These are phyloP conservation scores for Chlorophyllum brunneum DNA, from an alignment of 768 basidiomycete genomes.

Conservation along the genomic window DNA sequence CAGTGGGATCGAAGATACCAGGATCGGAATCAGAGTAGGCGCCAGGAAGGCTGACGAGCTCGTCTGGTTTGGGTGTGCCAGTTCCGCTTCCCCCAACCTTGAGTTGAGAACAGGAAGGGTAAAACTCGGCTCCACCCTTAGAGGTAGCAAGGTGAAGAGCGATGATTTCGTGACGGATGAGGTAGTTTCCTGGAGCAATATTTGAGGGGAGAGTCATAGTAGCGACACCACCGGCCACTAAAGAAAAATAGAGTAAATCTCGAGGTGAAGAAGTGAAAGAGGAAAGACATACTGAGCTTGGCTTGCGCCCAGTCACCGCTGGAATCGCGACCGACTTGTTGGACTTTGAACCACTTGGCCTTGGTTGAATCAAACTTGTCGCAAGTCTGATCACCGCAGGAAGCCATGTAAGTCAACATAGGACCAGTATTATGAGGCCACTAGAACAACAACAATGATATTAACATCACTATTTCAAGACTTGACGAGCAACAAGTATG, in stretches of 20 bases:
- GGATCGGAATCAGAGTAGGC: constrained; percentile 69
- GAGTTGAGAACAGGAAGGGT: constrained; percentile 66
- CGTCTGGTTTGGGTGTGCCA: constrained; percentile 39
- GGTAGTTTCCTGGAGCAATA: constrained; percentile 65
- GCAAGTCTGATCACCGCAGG: constrained; percentile 55
- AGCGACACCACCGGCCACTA: constrained; percentile 38
- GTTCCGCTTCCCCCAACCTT: constrained; percentile 50
- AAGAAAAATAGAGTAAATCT: not conserved
- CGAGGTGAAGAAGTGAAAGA: not conserved
- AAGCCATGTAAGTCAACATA: constrained; percentile 70
- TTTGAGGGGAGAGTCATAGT: constrained; percentile 43
- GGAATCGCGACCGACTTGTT: constrained; percentile 42
- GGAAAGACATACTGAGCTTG: constrained; percentile 41
- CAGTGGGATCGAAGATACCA: constrained; percentile 58
- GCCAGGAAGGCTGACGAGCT: constrained; percentile 67
- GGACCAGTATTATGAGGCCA: constrained; percentile 62
- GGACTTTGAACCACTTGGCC: constrained; percentile 75
- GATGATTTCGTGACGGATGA: constrained; percentile 79
- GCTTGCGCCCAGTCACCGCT: constrained; percentile 48
- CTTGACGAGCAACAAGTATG: not conserved
- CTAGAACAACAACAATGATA: constrained; percentile 20
- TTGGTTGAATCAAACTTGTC: constrained; percentile 52
- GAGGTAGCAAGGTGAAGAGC: constrained; percentile 63
- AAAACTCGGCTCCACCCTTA: constrained; percentile 72
- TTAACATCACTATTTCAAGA: constrained; percentile 1